These are phyloP conservation scores for Rostrohypoxylon terebratum DNA, from an alignment of 495 filamentous ascomycete species.

Conservation along the genomic window DNA sequence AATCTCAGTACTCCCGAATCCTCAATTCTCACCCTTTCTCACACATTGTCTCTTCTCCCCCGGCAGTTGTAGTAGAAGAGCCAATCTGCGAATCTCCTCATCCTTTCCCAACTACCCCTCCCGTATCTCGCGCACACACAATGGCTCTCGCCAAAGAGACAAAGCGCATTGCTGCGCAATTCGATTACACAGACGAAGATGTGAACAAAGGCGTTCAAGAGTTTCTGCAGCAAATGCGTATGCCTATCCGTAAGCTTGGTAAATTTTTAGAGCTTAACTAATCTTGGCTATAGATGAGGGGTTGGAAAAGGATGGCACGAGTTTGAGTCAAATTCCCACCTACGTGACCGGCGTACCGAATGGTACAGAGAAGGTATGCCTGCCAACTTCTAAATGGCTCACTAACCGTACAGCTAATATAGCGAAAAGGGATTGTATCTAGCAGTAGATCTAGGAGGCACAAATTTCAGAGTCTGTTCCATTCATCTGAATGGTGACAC, in stretches of 20 bases:
- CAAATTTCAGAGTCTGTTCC: conserved; percentile 97
- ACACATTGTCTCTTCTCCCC: conserved; percentile 55
- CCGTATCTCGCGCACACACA: conserved; percentile 59
- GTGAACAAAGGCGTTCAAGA: conserved; percentile 83
- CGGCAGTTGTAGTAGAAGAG: conserved; percentile 52
- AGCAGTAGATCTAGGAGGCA: conserved; percentile 95
- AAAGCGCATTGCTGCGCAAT: conserved; percentile 81
- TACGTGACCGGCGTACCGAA: conserved; percentile 96
- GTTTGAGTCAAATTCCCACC: conserved; percentile 94
- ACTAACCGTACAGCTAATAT: conserved; percentile 8
- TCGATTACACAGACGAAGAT: conserved; percentile 84
- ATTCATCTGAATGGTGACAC: conserved; percentile 90
- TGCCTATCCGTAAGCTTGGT: conserved; percentile 43
- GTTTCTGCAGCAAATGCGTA: conserved; percentile 86
- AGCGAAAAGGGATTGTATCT: conserved; percentile 84
- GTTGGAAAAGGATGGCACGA: conserved; percentile 79
- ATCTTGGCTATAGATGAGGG: conserved; percentile 71
- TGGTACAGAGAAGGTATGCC: conserved; percentile 88
- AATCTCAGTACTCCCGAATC: conserved; percentile 52
- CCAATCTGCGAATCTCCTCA: conserved; percentile 60
- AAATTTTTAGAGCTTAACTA: conserved; percentile 20
- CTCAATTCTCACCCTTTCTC: conserved; percentile 51
- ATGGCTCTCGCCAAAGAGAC: conserved; percentile 77
- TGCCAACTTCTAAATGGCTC: background rate
- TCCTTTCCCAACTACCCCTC: conserved; percentile 61